Evolutionary conservation across 805 yeast species (phyloP).

Genomic region (Metschnikowia rubicola): DNA sequence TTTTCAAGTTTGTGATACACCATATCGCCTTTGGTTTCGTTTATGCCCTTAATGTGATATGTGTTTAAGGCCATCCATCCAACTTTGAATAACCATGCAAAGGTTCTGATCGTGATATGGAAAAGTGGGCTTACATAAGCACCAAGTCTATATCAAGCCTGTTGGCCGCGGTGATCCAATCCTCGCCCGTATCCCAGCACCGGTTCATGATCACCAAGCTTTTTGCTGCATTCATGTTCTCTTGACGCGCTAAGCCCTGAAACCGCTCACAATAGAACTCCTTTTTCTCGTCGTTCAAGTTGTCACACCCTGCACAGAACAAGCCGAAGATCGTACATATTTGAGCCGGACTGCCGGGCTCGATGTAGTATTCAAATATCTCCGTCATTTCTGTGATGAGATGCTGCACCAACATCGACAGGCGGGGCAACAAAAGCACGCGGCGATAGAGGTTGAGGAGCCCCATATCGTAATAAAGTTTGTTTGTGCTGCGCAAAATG

Average conservation of each 20-base stretch:
- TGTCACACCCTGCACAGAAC: constrained; percentile 60
- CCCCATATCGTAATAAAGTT: constrained; percentile 51
- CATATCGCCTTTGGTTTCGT: too few relatives aligned
- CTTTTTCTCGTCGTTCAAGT: constrained; percentile 33
- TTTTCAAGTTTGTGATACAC: too few relatives aligned
- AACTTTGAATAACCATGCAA: too few relatives aligned
- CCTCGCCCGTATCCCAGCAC: constrained; percentile 52
- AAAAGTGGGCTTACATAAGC: constrained; percentile 22
- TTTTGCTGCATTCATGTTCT: constrained; percentile 41
- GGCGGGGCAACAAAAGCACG: constrained; percentile 45
- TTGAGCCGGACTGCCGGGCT: constrained; percentile 48
- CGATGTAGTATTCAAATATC: constrained; percentile 38
- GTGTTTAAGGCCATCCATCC: too few relatives aligned
- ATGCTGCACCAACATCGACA: constrained; percentile 46
- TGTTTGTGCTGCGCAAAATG: constrained; percentile 46
- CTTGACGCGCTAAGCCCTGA: constrained; percentile 37
- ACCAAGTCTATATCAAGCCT: constrained; percentile 43
- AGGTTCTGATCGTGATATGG: too few relatives aligned
- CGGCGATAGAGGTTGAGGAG: constrained; percentile 55
- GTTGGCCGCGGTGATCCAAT: constrained; percentile 49
- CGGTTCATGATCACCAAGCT: constrained; percentile 46
- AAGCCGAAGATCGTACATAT: constrained; percentile 53
- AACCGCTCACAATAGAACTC: constrained; percentile 40
- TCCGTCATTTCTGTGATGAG: constrained; percentile 40
- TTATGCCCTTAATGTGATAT: too few relatives aligned